Conservation (phyloP, 2,329 filamentous ascomycete genomes). For the Alternaria triticimaculans region DNA sequence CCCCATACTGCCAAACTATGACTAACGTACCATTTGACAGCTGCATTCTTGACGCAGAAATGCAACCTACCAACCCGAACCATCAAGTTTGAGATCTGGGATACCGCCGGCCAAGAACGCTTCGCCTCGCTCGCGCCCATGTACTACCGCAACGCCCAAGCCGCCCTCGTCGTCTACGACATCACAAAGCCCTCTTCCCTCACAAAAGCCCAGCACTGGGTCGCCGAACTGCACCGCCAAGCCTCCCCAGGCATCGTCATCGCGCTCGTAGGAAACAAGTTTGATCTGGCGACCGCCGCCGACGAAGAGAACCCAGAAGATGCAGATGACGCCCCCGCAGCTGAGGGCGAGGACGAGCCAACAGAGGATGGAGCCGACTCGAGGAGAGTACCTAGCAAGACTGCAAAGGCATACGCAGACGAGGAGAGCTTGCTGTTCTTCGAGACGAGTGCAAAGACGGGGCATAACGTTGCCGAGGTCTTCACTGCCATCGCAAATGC, state of each 20-base stretch:
- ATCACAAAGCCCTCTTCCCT: slow-evolving; percentile 95
- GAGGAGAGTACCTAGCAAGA: slow-evolving; percentile 86
- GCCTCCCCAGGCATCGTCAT: slow-evolving; percentile 97
- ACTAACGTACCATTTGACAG: slow-evolving; percentile 55
- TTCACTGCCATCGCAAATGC: slow-evolving; percentile 98
- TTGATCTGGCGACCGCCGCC: slow-evolving; percentile 73
- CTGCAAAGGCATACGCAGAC: slow-evolving; percentile 91
- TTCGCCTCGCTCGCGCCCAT: slow-evolving; percentile 96
- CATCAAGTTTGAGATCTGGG: slow-evolving; percentile 78
- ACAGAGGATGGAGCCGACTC: slow-evolving; percentile 74
- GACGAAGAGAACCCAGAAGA: slow-evolving; percentile 55
- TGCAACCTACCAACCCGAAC: slow-evolving; percentile 93
- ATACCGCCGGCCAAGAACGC: slow-evolving; percentile 96
- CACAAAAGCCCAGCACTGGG: slow-evolving; percentile 98
- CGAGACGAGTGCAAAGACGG: slow-evolving; percentile 97
- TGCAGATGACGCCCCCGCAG: slow-evolving; percentile 56
- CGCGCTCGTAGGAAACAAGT: slow-evolving; percentile 86
- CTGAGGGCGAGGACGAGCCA: slow-evolving; percentile 56
- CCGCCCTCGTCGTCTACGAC: slow-evolving; percentile 97
- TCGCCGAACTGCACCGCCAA: slow-evolving; percentile 94
- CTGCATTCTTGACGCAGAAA: slow-evolving; percentile 98
- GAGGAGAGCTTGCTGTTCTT: slow-evolving; percentile 95
- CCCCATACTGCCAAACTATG: neutral
- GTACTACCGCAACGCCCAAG: slow-evolving; percentile 99
- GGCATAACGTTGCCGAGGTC: slow-evolving; percentile 90